These are phyloP conservation scores for Sarocladiaceae sp. DNA, from an alignment of 2,329 filamentous ascomycete genomes.

Conservation along the genomic window DNA sequence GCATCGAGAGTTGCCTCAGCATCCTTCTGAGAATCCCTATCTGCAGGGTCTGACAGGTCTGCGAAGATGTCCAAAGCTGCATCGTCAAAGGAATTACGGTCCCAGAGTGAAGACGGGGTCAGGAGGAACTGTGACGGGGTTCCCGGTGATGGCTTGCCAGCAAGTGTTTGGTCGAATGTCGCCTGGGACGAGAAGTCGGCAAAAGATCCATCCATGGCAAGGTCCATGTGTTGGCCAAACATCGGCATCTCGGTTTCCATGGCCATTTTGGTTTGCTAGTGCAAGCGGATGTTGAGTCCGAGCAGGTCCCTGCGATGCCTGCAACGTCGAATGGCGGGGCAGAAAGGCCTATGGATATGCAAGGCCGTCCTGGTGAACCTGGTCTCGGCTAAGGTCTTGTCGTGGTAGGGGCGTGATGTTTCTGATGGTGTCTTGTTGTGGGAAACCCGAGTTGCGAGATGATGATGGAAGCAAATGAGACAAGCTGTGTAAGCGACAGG, in stretches of 20 bases:
- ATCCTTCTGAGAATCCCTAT: background rate
- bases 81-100: background rate
- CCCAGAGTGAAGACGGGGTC: constrained; percentile 1
- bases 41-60: background rate
- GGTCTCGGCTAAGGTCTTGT: too few relatives aligned
- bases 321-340: background rate
- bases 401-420: too few relatives aligned
- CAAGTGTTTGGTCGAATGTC: background rate
- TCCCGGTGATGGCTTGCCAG: constrained; percentile 6
- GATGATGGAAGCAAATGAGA: too few relatives aligned
- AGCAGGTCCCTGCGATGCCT: too few relatives aligned
- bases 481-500: too few relatives aligned
- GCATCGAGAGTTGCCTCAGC: background rate
- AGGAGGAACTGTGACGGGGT: constrained; percentile 6
- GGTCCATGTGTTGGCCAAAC: background rate
- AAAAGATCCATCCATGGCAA: background rate
- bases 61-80: constrained; percentile 1
- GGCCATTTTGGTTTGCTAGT: background rate
- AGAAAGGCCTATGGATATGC: background rate
- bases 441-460: too few relatives aligned
- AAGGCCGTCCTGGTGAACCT: too few relatives aligned
- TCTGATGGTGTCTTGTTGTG: too few relatives aligned
- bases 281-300: background rate
- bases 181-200: background rate
- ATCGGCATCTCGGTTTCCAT: constrained; percentile 5